A percentile compares a stretch with the other conserved stretches of the same genome.
phyloP scores from a whole-genome alignment of 2,329 filamentous ascomycete genomes.

The Delphinella strobiligena region DNA sequence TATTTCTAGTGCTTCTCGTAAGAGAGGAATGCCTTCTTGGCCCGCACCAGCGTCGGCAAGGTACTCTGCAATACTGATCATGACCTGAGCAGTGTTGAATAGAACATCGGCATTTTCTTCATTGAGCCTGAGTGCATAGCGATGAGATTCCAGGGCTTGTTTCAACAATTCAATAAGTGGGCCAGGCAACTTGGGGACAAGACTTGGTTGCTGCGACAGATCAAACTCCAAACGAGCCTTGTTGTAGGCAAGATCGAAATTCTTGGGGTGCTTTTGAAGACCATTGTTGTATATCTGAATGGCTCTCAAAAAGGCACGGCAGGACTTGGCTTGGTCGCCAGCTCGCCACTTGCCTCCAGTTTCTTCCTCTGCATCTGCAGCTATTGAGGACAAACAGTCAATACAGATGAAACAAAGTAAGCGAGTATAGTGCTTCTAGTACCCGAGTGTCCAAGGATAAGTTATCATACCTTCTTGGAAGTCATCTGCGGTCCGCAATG shows the following conservation, averaged over 20 bases:
- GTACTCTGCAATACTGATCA: constrained; percentile 53
- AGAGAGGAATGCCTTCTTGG: constrained; percentile 36
- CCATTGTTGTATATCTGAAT: constrained; percentile 55
- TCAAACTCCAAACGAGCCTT: constrained; percentile 61
- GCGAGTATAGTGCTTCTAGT: background rate
- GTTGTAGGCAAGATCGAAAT: constrained; percentile 64
- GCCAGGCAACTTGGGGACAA: constrained; percentile 46
- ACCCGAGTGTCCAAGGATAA: constrained; percentile 12
- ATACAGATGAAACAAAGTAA: background rate
- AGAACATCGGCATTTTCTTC: constrained; percentile 54
- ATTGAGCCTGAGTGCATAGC: constrained; percentile 46
- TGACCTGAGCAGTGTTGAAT: constrained; percentile 61
- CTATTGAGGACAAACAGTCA: no score
- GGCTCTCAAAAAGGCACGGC: constrained; percentile 50
- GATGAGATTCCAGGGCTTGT: constrained; percentile 51
- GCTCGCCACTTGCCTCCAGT: constrained; percentile 63
- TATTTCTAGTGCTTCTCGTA: constrained; percentile 50
- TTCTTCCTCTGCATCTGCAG: constrained; percentile 57
- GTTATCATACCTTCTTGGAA: constrained; percentile 45
- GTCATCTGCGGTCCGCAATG: constrained; percentile 52
- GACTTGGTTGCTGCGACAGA: constrained; percentile 52
- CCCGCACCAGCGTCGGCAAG: constrained; percentile 40
- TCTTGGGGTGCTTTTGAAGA: constrained; percentile 45
- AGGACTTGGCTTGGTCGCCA: constrained; percentile 55
- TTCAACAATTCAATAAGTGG: constrained; percentile 43